Conservation (phyloP, 306 rosid genomes). For the Medicago arabica region DNA sequence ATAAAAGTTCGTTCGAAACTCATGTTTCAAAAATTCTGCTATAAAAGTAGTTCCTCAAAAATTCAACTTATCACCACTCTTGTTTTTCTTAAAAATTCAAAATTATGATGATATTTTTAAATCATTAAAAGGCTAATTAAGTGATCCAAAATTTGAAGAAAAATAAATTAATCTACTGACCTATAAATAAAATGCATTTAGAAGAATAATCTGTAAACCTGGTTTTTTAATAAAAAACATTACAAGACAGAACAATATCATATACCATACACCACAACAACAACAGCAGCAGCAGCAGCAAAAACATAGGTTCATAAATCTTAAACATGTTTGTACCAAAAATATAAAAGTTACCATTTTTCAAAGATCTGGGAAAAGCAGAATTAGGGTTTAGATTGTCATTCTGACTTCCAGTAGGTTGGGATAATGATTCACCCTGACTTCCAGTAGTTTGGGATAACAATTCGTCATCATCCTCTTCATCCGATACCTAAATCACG, state of each 20-base stretch:
- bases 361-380: constrained; percentile 40
- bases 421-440: constrained; percentile 59
- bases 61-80: neutral
- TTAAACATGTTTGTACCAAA: neutral
- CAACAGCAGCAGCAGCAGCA: neutral
- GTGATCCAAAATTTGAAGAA: neutral
- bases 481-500: constrained; percentile 58
- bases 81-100: neutral
- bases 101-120: too few species aligned
- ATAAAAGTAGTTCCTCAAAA: neutral
- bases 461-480: constrained; percentile 75
- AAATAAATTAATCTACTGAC: neutral
- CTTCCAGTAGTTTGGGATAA: constrained; percentile 55
- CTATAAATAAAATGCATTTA: neutral
- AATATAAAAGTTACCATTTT: constrained; percentile 47
- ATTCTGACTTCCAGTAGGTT: constrained; percentile 72
- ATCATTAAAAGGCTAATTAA: neutral
- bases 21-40: neutral
- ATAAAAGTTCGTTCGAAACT: neutral
- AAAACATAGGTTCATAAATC: neutral
- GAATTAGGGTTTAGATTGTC: constrained; percentile 53
- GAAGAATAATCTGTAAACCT: neutral
- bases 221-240: neutral
- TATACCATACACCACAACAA: too few species aligned
- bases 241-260: neutral